Base-by-base conservation (phyloP, 2,329 filamentous ascomycete species). In the Penicillium oxalicum region DNA sequence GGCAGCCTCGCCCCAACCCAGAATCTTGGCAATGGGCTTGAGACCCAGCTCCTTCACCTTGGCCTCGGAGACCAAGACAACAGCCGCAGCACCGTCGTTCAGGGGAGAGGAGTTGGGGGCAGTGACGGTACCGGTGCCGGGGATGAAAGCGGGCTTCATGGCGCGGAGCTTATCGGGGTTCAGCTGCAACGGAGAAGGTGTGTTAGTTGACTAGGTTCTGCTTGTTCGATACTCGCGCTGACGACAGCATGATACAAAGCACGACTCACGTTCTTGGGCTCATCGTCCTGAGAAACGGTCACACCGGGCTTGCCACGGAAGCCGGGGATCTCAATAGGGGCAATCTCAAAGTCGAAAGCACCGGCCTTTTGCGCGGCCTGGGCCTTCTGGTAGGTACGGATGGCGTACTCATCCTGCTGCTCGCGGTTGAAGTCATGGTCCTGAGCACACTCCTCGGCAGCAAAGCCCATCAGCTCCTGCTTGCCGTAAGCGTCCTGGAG, bases 31-130 rank as follows among this genome's bases (percentile, higher is more conserved):
- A 55, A 98, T 79, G 49, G 93, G 93, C 73, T 87, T 96, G 57
- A 97, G 78, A 64, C 84, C 84, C 59, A 96, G 85, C 74, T 93
- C 84, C 78, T 95, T 91, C 64, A 98, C 78, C 74, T 94, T 95
- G 51, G 86, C 86, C 77, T 96, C 91, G 37, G 91, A 96, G 61
- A 94, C 89, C 57, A 98, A 86, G 51, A 98, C 88, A 52, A 97
- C 76, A 51, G 93, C 93, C 24, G 91, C 86, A 46, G 90, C 91
- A 59, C 93, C 93, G 69, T 98, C 93, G 67, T 94, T 96, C 64
- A 98, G 82, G 45, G 93, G 93, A 1, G 93, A 94, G 32, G 93
- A 93, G 73, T 98, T 98, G 65, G 93, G 90, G 34, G 93, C 90
- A 28, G 93, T 98, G 61, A 98, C 86, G 55, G 90, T 95, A 61